phyloP scores from a whole-genome alignment of 2,329 filamentous ascomycete species.

The Aspergillus quadricinctus region DNA sequence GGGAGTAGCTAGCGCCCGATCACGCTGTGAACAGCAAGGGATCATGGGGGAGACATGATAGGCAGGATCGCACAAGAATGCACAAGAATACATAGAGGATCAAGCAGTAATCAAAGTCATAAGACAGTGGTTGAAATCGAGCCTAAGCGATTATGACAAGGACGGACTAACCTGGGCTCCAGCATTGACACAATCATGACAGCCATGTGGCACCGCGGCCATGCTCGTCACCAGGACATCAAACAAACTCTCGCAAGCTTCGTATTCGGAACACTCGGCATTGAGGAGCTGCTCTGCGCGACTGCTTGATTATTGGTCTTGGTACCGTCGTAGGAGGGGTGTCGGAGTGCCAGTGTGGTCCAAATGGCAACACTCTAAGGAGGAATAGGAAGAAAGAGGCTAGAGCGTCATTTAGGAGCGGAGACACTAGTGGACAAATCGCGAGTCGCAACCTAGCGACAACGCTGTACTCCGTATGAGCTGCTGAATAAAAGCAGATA shows the following conservation, averaged over 20 bases:
- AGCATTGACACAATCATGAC: slow-evolving; percentile 16
- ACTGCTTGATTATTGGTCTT: neutral
- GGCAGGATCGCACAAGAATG: neutral
- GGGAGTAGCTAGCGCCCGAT: neutral
- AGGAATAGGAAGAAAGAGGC: neutral
- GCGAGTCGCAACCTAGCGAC: neutral
- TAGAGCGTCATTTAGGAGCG: neutral
- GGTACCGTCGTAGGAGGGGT: neutral
- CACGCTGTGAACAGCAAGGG: neutral
- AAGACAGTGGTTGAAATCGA: neutral
- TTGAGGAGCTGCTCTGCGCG: slow-evolving; percentile 1
- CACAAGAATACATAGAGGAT: neutral
- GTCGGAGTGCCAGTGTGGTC: neutral
- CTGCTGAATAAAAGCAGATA: neutral
- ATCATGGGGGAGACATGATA: neutral
- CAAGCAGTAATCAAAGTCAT: neutral
- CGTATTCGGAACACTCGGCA: slow-evolving; percentile 9
- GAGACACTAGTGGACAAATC: neutral
- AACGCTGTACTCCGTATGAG: neutral
- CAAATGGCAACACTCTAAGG: neutral
- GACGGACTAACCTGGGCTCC: slow-evolving; percentile 11
- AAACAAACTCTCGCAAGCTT: slow-evolving; percentile 4
- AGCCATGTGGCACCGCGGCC: slow-evolving; percentile 31
- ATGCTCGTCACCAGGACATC: slow-evolving; percentile 20
- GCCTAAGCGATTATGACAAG: neutral